Percentiles rank a stretch among this genome's conserved stretches.
These are phyloP conservation scores for Seiridium unicorne DNA, from an alignment of 2,329 filamentous ascomycete species.

Conservation along the genomic window DNA sequence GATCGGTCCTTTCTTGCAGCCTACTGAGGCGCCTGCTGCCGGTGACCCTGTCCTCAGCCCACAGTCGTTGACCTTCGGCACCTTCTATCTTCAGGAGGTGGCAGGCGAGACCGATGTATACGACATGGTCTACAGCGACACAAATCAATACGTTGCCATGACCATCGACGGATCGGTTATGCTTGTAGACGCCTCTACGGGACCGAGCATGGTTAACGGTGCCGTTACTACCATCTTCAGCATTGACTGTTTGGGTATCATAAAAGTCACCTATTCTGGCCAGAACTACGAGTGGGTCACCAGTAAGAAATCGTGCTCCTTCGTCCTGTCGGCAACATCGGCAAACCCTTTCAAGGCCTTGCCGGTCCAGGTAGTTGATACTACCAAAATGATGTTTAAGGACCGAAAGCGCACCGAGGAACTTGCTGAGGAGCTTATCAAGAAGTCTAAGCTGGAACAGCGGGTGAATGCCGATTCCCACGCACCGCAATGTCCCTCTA, in stretches of 20 bases:
- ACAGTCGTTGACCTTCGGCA: background rate
- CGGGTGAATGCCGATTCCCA: background rate
- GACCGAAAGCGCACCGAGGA: background rate
- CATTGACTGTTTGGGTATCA: background rate
- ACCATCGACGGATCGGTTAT: background rate
- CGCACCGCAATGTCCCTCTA: slow-evolving; percentile 1
- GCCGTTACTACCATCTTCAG: background rate
- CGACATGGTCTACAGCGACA: background rate
- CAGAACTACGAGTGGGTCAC: background rate
- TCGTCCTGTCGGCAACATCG: background rate
- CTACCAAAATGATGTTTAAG: background rate
- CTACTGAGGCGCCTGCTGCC: background rate
- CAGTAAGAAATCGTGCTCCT: background rate
- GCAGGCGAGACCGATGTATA: background rate
- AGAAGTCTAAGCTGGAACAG: background rate
- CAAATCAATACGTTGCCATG: background rate
- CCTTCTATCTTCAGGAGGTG: background rate
- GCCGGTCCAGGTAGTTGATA: background rate
- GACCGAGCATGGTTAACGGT: background rate
- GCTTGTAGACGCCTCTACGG: background rate
- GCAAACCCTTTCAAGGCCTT: background rate
- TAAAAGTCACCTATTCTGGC: background rate
- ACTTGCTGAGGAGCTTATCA: background rate
- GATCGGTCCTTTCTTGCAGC: background rate
- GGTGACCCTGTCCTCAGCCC: background rate